Percentiles rank a stretch among this genome's conserved stretches.
Conservation (phyloP, 2,329 filamentous ascomycete species). For the Arthrobotrys musiformis region DNA sequence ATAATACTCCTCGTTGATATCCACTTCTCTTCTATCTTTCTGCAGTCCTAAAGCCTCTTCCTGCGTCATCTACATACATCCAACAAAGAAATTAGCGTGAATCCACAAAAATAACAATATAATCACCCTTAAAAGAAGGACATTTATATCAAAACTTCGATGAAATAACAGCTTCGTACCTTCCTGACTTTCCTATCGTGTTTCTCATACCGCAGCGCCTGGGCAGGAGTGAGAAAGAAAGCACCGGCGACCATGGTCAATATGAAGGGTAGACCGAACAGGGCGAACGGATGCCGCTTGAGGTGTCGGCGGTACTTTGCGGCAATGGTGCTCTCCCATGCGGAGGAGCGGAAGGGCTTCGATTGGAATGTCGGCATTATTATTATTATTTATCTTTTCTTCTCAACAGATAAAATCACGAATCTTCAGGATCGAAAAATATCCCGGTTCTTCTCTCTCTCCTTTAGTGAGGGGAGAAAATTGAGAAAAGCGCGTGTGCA, state of each 20-base stretch:
- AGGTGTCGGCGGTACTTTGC: conserved; percentile 80
- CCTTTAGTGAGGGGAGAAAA: background rate
- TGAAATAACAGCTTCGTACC: conserved; percentile 50
- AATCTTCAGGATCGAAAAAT: background rate
- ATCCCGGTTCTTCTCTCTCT: background rate
- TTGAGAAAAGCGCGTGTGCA: background rate
- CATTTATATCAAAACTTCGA: background rate
- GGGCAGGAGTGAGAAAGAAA: conserved; percentile 93
- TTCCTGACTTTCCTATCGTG: conserved; percentile 90
- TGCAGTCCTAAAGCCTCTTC: conserved; percentile 88
- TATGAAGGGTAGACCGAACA: conserved; percentile 95
- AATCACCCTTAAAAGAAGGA: no score
- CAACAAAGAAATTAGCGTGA: background rate
- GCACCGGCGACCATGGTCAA: conserved; percentile 88
- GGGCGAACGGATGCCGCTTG: conserved; percentile 82
- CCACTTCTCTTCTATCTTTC: conserved; percentile 74
- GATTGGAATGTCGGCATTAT: conserved; percentile 48
- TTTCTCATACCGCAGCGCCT: conserved; percentile 91
- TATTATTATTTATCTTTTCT: background rate
- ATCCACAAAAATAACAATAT: background rate
- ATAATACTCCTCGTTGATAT: conserved; percentile 87
- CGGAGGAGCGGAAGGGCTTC: conserved; percentile 39
- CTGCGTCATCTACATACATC: conserved; percentile 69
- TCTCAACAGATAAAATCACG: background rate
- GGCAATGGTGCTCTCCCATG: conserved; percentile 66